Evolutionary conservation across 768 basidiomycete genomes (phyloP), one percentile per base, ranked within the genome.

Genomic region (Kwoniella dejecticola): DNA sequence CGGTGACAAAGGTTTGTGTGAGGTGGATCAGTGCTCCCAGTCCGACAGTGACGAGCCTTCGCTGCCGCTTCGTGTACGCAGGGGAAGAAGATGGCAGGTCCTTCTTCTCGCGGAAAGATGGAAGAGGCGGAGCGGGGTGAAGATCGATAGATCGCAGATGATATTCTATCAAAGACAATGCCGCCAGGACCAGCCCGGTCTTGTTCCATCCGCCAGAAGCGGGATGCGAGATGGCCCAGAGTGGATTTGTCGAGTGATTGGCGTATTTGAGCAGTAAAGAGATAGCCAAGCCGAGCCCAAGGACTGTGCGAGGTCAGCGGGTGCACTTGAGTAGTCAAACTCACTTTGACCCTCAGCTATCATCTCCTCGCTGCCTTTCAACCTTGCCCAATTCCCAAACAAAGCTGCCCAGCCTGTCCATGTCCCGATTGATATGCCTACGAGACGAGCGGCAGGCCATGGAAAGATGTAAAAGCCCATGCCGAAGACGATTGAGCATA

Each of bases 191-290:
- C 24, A 91, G 75, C 3, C 89, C 88, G 1, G 81, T 83, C 69
- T 83, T 85, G 75, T 92, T 91, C 79, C 84, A 87, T 13, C 88
- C 86, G 15, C 86, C 87, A 0, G 86, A 85, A 26, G 82, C 79
- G 54, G 82, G 82, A 66, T 89, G 83, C 24, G 89, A 82, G 71
- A 89, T 85, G 1, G 88, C 87, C 91, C 91, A 94, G 27, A 91
- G 88, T 64, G 90, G 90, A 69, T 91, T 91, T 65, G 89, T 91
- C 0, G 87, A 86, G 70, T 89, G 83, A 70, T 91, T 90, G 13
- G 84, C 82, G 64, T 88, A 88, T 74, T 93, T 94, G 19, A 86
- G 82, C 17, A 91, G 65, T 1, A 87, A 84, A 0, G 88, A 84
- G 4, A 88, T 60, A 26, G 89, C 70, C 15, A 92, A 79, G 1